A percentile compares a stretch with the other conserved stretches of the same genome.
Evolutionary conservation across 345 rosid genomes (phyloP).

Genomic region (Citrus maxima): DNA sequence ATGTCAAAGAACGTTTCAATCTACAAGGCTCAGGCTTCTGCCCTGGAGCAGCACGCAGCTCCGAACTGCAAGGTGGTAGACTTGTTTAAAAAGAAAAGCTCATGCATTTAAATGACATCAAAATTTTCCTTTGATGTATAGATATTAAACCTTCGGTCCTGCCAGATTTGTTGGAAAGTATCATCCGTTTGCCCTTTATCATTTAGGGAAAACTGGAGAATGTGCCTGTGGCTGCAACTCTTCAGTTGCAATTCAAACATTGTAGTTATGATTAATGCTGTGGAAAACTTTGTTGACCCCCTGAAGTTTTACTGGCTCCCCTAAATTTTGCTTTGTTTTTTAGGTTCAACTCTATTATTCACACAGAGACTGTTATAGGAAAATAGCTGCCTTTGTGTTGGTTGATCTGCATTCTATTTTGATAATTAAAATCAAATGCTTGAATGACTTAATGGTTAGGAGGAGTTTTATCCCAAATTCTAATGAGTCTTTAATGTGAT

Average conservation of each 20-base stretch:
- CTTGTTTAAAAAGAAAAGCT: neutral
- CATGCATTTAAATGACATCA: neutral
- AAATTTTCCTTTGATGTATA: neutral
- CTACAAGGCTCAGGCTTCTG: slow-evolving; percentile 96
- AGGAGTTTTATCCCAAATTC: neutral
- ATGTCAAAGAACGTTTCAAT: slow-evolving; percentile 97
- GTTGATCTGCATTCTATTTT: neutral
- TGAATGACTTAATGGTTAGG: neutral
- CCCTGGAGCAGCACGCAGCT: slow-evolving; percentile 88
- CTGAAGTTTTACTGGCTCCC: neutral
- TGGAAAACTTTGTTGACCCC: neutral
- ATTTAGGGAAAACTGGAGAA: neutral
- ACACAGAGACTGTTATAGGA: neutral
- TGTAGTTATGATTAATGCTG: neutral
- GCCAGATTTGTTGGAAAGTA: neutral
- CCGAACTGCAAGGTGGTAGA: slow-evolving; percentile 90
- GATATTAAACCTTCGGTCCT: neutral
- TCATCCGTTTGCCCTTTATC: too few species aligned
- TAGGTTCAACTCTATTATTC: neutral
- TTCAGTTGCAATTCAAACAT: neutral
- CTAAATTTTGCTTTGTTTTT: neutral
- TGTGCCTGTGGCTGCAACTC: neutral
- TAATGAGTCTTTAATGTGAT: neutral
- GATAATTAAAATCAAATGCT: neutral
- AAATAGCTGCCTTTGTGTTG: too few species aligned